These are phyloP conservation scores for Moniliophthora roreri DNA, from an alignment of 1,284 basidiomycete species.

Conservation along the genomic window DNA sequence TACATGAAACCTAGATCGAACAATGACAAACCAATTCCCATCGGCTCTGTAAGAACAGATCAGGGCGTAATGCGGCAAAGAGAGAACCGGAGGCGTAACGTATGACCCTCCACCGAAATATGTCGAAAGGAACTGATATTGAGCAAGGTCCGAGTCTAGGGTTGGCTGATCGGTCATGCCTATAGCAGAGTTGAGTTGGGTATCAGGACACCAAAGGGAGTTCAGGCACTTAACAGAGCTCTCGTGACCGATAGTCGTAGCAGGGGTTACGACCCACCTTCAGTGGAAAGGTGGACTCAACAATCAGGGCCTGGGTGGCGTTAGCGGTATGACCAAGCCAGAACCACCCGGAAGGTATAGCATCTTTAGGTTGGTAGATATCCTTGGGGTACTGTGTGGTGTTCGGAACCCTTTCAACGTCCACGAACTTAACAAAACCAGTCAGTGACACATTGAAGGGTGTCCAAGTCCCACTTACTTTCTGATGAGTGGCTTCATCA, in stretches of 20 bases:
- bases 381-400: neutral
- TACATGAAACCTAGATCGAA: neutral
- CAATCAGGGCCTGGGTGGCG: neutral
- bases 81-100: conserved; percentile 7
- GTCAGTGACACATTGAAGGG: no score
- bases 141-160: neutral
- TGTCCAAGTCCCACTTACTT: no score
- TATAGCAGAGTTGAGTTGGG: neutral
- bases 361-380: conserved; percentile 2
- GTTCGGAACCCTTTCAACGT: neutral
- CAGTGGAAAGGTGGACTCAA: neutral
- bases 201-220: no score
- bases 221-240: neutral
- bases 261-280: conserved; percentile 6
- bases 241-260: neutral
- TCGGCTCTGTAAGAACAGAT: neutral
- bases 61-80: conserved; percentile 2
- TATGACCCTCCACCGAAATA: conserved; percentile 5
- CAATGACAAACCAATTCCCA: conserved; percentile 1
- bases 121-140: conserved; percentile 8
- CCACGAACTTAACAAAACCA: neutral
- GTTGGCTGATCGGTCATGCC: conserved; percentile 5
- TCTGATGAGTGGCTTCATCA: neutral
- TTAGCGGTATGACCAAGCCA: conserved; percentile 5
- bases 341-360: conserved; percentile 3